Base-by-base conservation (phyloP, 2,329 filamentous ascomycete genomes). In the Huntiella moniliformis region DNA sequence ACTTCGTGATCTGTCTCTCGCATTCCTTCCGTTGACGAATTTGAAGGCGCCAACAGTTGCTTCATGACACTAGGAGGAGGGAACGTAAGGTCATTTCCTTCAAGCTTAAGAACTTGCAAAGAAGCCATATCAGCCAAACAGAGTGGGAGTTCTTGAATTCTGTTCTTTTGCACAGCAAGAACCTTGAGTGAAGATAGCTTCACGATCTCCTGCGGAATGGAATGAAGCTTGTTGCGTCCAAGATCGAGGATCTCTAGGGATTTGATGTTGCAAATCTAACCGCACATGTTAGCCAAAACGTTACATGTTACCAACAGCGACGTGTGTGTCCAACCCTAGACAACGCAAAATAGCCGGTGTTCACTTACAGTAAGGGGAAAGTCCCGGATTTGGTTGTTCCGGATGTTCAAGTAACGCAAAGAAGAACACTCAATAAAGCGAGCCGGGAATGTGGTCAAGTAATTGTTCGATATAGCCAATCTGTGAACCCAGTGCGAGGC, bases 201-300 rank as follows among this genome's bases (percentile, higher is more conserved):
- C 50, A 73, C 74, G 51, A 95, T 82, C 45, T 87, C 81, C 40
- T 79, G 74, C 0, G 88, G 86, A 2, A 96, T 70, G 7, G 73
- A 66, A 41, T 73, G 74, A 51, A 96, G 77, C 59, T 81, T 84
- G 59, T 96, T 96, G 54, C 83, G 76, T 58, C 86, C 87, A 46
- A 96, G 71, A 62, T 96, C 88, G 51, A 96, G 73, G 49, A 95
- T 94, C 62, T 96, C 87, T 46, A 96, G 73, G 32, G 85, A 82
- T 44, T 75, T 79, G 51, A 96, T 70, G 60, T 86, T 78, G 58
- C 88, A 87, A 49, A 96, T 74, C 86, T 93, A 57, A 16, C 34
- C 16, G 31, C 28, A 31, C 10, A 31, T 18, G 39, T 41, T 31
- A 41, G 45, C 39, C 13, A n/a, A 34, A 28, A 13, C 3, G 16